Evolutionary conservation across 306 rosid species (phyloP).

Genomic region (Astragalus membranaceus): DNA sequence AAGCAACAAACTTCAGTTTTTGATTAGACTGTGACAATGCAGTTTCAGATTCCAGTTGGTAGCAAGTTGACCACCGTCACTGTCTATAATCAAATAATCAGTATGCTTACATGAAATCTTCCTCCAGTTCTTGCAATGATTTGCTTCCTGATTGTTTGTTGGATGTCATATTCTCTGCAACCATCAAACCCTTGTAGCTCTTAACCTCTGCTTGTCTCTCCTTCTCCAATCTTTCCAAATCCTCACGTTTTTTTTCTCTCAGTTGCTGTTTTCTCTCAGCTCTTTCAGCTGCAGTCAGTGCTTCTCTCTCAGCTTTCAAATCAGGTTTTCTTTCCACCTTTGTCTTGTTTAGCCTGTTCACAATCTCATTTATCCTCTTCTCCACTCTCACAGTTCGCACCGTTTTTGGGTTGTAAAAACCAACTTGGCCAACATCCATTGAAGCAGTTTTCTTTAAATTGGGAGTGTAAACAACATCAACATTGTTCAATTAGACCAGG

Average conservation of each 20-base stretch:
- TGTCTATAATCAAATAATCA: constrained; percentile 24
- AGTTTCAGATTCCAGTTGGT: constrained; percentile 22
- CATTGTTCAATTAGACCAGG: constrained; percentile 82
- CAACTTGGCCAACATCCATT: too few species aligned
- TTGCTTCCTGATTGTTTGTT: constrained; percentile 77
- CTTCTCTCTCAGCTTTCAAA: constrained; percentile 94
- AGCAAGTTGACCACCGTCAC: constrained; percentile 21
- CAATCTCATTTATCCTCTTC: constrained; percentile 86
- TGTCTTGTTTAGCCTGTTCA: constrained; percentile 81
- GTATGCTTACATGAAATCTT: constrained; percentile 86
- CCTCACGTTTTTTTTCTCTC: too few species aligned
- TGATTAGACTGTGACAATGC: too few species aligned
- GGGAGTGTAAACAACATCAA: constrained; percentile 94
- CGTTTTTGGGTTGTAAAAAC: constrained; percentile 74
- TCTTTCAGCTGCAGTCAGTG: constrained; percentile 90
- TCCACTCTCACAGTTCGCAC: constrained; percentile 87
- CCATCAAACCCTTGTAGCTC: constrained; percentile 94
- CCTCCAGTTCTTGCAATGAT: constrained; percentile 92
- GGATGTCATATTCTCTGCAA: constrained; percentile 88
- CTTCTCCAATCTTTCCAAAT: too few species aligned
- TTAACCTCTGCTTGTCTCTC: too few species aligned
- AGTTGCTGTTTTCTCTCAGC: too few species aligned
- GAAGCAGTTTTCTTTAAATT: constrained; percentile 97
- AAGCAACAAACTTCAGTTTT: too few species aligned
- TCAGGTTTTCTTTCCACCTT: constrained; percentile 91